These are phyloP conservation scores for Chalara sp. DNA, from an alignment of 2,329 filamentous ascomycete genomes.

Conservation along the genomic window DNA sequence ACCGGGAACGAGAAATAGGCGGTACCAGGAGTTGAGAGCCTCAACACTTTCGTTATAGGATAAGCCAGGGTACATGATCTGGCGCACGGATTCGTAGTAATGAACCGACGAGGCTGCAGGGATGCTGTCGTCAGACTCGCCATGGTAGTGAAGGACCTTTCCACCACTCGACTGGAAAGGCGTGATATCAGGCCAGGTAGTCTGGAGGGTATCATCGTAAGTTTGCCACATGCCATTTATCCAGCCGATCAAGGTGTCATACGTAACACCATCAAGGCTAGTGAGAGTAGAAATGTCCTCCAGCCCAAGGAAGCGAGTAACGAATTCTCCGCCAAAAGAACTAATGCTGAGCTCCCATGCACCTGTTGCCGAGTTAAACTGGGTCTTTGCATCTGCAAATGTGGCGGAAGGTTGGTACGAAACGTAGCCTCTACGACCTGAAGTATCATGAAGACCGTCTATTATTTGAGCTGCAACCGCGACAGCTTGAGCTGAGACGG, in stretches of 20 bases:
- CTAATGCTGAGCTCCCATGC: conserved; percentile 28
- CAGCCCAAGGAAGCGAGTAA: conserved; percentile 36
- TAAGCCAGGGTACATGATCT: conserved; percentile 39
- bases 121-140: conserved; percentile 46
- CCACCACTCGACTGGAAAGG: conserved; percentile 42
- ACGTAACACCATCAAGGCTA: conserved; percentile 41
- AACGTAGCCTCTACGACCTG: conserved; percentile 30
- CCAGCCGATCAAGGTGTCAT: conserved; percentile 49
- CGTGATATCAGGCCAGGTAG: conserved; percentile 45
- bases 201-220: conserved; percentile 46
- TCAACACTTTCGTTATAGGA: conserved; percentile 31
- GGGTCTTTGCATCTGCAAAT: not conserved
- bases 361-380: conserved; percentile 4
- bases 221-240: conserved; percentile 41
- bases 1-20: conserved; percentile 46
- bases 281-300: conserved; percentile 34
- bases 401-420: conserved; percentile 27
- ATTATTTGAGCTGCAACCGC: conserved; percentile 29
- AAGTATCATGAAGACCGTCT: conserved; percentile 28
- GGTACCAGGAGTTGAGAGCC: conserved; percentile 45
- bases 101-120: conserved; percentile 46
- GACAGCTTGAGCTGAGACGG: conserved; percentile 22
- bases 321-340: conserved; percentile 29
- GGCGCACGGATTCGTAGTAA: conserved; percentile 47
- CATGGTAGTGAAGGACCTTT: conserved; percentile 53